phyloP scores from a whole-genome alignment of 768 basidiomycete genomes.

The Boletus rubroflammeus region DNA sequence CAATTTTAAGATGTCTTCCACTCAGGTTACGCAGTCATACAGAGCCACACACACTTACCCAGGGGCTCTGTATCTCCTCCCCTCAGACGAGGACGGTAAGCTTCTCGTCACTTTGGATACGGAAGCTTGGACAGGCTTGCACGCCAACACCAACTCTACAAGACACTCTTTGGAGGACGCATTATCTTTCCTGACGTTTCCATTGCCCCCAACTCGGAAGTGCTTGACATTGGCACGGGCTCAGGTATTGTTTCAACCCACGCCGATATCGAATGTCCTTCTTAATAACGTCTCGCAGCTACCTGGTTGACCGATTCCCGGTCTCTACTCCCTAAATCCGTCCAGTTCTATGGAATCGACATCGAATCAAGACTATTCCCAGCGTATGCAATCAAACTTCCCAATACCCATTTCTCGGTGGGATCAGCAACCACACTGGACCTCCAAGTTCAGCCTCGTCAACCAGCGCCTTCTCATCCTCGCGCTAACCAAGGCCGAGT shows the following conservation, averaged over 20 bases:
- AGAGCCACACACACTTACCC: conserved; percentile 13
- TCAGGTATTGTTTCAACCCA: conserved; percentile 11
- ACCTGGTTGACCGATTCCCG: conserved; percentile 16
- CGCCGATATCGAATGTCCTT: background rate
- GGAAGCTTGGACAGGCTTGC: conserved; percentile 4
- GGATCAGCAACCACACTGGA: conserved; percentile 22
- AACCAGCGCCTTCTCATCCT: conserved; percentile 32
- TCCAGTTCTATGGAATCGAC: conserved; percentile 23
- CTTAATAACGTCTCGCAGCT: background rate
- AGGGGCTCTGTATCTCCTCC: conserved; percentile 21
- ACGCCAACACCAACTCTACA: conserved; percentile 20
- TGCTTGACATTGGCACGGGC: conserved; percentile 23
- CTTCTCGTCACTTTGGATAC: background rate
- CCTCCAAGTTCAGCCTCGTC: conserved; percentile 28
- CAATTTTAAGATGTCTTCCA: background rate
- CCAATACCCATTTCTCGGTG: conserved; percentile 12
- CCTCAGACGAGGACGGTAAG: conserved; percentile 20
- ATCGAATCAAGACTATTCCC: conserved; percentile 20
- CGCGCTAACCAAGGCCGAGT: conserved; percentile 24
- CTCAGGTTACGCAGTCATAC: conserved; percentile 2
- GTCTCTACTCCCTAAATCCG: conserved; percentile 6
- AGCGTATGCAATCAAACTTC: background rate
- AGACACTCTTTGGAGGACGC: conserved; percentile 12
- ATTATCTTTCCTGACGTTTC: conserved; percentile 12
- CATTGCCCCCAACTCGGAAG: conserved; percentile 6